Conservation (phyloP, 768 basidiomycete genomes). For the Chalciporus pseudorubinellus region DNA sequence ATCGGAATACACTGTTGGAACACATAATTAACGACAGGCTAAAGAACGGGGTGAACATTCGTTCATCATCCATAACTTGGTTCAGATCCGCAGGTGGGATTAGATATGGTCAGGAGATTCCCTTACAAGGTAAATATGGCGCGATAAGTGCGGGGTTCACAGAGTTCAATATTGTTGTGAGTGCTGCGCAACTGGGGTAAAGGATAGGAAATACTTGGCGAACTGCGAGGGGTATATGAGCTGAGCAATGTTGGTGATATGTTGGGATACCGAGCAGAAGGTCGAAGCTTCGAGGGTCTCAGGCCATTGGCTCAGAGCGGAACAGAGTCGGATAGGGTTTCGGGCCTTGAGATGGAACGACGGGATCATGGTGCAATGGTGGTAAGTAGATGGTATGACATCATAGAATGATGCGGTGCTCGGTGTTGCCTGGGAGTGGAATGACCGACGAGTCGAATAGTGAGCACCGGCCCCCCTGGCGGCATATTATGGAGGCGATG, state of each 20-base stretch:
- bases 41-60: too few species aligned
- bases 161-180: not conserved
- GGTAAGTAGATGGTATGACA: not conserved
- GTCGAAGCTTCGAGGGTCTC: not conserved
- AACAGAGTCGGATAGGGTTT: too few species aligned
- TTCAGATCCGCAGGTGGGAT: too few species aligned
- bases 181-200: not conserved
- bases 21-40: not conserved
- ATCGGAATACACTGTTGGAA: too few species aligned
- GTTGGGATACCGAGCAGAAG: not conserved
- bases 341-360: too few species aligned
- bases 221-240: too few species aligned
- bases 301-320: too few species aligned
- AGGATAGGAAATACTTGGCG: not conserved
- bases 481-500: not conserved
- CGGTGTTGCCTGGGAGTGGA: conserved; percentile 1
- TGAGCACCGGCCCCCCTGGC: not conserved
- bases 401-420: not conserved
- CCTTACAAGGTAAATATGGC: not conserved
- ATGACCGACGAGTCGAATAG: not conserved
- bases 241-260: too few species aligned
- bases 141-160: not conserved
- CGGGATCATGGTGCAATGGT: not conserved
- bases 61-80: too few species aligned
- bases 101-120: not conserved